Evolutionary conservation across 352 stramenopile genomes (phyloP).

Genomic region (Phytophthora cajani): DNA sequence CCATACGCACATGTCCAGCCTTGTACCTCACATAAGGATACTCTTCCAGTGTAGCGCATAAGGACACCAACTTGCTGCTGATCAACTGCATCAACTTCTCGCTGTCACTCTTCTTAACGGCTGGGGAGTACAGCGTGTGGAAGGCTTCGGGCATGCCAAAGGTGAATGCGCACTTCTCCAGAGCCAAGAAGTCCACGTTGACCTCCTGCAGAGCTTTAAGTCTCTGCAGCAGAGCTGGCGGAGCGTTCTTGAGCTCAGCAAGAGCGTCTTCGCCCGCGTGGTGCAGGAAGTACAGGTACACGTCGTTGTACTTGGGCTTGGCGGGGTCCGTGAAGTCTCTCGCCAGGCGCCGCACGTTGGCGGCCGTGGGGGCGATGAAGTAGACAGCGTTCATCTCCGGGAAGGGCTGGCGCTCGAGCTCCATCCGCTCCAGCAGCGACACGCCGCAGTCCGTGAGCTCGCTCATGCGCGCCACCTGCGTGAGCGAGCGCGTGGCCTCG

Average conservation of each 20-base stretch:
- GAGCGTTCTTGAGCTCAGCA: conserved; percentile 84
- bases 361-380: conserved; percentile 89
- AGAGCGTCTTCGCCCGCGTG: conserved; percentile 83
- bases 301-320: conserved; percentile 93
- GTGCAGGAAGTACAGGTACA: conserved; percentile 95
- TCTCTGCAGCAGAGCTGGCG: conserved; percentile 73
- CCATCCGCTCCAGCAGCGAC: conserved; percentile 96
- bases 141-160: conserved; percentile 92
- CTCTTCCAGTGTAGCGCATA: conserved; percentile 97
- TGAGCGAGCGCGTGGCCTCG: conserved; percentile 92
- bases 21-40: conserved; percentile 97
- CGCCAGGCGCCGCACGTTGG: conserved; percentile 86
- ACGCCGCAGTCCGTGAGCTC: conserved; percentile 98
- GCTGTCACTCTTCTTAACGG: conserved; percentile 48
- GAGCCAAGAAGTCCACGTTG: conserved; percentile 96
- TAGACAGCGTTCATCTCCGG: conserved; percentile 98
- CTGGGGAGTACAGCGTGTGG: conserved; percentile 81
- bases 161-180: conserved; percentile 94
- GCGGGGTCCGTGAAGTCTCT: conserved; percentile 80
- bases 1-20: conserved; percentile 80
- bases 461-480: conserved; percentile 97
- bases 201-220: conserved; percentile 94
- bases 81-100: conserved; percentile 63
- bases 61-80: conserved; percentile 94
- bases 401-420: conserved; percentile 96